phyloP scores from a whole-genome alignment of 1,284 basidiomycete genomes.

The Papiliotrema terrestris region DNA sequence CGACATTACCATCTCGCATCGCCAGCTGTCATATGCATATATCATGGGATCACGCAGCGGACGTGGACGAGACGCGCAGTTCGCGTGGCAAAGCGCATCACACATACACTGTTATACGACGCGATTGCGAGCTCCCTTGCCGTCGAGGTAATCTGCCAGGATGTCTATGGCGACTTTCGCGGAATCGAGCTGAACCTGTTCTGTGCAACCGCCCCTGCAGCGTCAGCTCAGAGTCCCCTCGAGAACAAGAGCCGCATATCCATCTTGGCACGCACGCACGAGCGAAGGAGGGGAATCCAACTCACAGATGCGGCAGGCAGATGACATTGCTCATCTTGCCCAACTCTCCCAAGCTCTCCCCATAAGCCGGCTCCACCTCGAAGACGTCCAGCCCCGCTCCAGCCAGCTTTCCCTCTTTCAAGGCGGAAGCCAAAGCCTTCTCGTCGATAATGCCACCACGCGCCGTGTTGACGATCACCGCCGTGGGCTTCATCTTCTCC shows the following conservation, averaged over 20 bases:
- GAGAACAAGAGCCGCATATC: too few relatives aligned
- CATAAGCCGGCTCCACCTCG: slow-evolving; percentile 43
- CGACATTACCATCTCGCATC: neutral
- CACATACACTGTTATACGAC: too few relatives aligned
- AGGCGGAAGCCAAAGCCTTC: slow-evolving; percentile 48
- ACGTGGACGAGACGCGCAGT: too few relatives aligned
- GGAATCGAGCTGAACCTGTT: slow-evolving; percentile 18
- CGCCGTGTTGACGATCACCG: slow-evolving; percentile 53
- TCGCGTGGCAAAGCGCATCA: too few relatives aligned
- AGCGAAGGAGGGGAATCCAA: neutral
- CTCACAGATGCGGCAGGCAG: slow-evolving; percentile 40
- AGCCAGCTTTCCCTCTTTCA: slow-evolving; percentile 46
- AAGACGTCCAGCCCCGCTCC: slow-evolving; percentile 56
- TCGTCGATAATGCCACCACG: slow-evolving; percentile 53
- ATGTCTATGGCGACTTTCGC: slow-evolving; percentile 39
- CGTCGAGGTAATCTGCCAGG: slow-evolving; percentile 38
- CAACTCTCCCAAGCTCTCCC: slow-evolving; percentile 32
- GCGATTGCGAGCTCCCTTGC: slow-evolving; percentile 27
- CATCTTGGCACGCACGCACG: too few relatives aligned
- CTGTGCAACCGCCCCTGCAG: slow-evolving; percentile 23
- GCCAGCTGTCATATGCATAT: neutral
- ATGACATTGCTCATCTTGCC: slow-evolving; percentile 33
- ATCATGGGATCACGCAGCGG: neutral
- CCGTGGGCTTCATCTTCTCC: slow-evolving; percentile 40
- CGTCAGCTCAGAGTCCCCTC: neutral